These are phyloP conservation scores for Aureobasidium musti DNA, from an alignment of 2,329 filamentous ascomycete species.

Conservation along the genomic window DNA sequence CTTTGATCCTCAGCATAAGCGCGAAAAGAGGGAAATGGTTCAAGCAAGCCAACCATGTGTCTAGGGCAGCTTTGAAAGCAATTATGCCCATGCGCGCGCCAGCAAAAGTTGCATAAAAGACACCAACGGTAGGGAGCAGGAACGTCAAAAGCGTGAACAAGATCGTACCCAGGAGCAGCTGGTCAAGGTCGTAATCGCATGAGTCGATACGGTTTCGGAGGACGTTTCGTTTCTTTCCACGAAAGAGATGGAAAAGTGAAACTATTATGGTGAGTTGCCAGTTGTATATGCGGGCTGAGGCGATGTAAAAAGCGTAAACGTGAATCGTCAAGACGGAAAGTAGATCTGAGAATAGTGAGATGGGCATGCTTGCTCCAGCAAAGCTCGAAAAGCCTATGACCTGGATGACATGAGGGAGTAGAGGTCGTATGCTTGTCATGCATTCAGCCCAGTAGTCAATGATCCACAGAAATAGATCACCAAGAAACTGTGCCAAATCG, in stretches of 20 bases:
- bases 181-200: conserved; percentile 97
- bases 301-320: conserved; percentile 97
- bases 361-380: conserved; percentile 93
- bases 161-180: conserved; percentile 93
- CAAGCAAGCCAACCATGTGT: conserved; percentile 87
- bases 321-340: conserved; percentile 89
- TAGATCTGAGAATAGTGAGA: conserved; percentile 91
- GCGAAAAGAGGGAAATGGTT: conserved; percentile 99
- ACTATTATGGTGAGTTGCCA: conserved; percentile 98
- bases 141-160: conserved; percentile 95
- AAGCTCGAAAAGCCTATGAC: conserved; percentile 94
- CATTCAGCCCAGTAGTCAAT: conserved; percentile 96
- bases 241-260: conserved; percentile 97
- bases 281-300: conserved; percentile 94
- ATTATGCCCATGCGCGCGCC: conserved; percentile 94
- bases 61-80: conserved; percentile 82
- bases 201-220: conserved; percentile 97
- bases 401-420: conserved; percentile 83
- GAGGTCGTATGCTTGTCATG: conserved; percentile 73
- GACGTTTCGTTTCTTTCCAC: conserved; percentile 96
- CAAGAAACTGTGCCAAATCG: conserved; percentile 89
- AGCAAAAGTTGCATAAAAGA: conserved; percentile 97
- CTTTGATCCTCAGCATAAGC: conserved; percentile 92
- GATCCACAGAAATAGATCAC: conserved; percentile 95
- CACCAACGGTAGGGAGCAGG: conserved; percentile 87